Base-by-base conservation (phyloP, 495 filamentous ascomycete species). In the Neurospora sp. region DNA sequence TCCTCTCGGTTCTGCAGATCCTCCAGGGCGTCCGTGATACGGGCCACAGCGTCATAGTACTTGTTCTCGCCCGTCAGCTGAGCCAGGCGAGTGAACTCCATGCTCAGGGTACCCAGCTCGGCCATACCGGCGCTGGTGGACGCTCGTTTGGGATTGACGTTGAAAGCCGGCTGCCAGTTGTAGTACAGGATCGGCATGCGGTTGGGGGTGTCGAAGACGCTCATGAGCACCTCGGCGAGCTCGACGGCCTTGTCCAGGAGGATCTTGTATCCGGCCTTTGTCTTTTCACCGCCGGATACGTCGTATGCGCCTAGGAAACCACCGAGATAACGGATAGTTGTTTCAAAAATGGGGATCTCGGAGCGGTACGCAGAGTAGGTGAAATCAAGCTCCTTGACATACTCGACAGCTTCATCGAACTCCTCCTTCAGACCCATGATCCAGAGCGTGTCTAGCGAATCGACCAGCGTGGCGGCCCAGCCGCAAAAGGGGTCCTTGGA, bases 191-290 rank as follows among this genome's bases (percentile, higher is more conserved):
- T 80, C 14, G 96, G 96, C 94, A 99, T 96, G 72, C 94, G 89
- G 79, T 99, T 99, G 0, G 96, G 95, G 9, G 96, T 98, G 81
- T 99, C 96, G 81, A 99, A 99, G 14, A 92, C 90, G 59, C 93
- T 90, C 84, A 96, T 97, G 70, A 99, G 78, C 39, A 99, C 87
- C 77, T 97, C 93, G 18, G 89, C 96, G 69, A 99, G 85, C 82
- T 97, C 92, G 40, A 92, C 85, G 10, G 96, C 94, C 81, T 98
- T 98, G 62, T 93, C 89, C 72, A 99, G 85, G 37, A 98, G 84
- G 31, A 90, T 84, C 38, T 82, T 78, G 73, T 96, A 89, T 3
- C 14, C 27, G 54, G 27, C 6, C 10, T 78, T 73, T 37, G 79
- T 80, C 40, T 76, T 72, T 39, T 78, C 74, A 27, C 86, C 88